These are phyloP conservation scores for Boletus smithii DNA, from an alignment of 1,284 basidiomycete genomes.

Conservation along the genomic window DNA sequence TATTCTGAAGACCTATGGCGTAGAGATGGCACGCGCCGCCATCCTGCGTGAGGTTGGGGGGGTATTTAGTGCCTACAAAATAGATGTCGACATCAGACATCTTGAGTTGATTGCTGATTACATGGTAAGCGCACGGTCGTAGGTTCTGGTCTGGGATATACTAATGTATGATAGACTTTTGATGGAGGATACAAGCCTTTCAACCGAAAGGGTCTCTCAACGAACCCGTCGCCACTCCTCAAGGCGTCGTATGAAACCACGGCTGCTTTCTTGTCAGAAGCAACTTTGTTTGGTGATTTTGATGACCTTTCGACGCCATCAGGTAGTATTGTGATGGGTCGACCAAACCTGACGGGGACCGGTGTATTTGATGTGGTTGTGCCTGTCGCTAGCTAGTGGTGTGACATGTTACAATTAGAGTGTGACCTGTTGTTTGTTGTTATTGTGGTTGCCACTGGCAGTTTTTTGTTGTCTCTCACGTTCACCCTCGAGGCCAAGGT, in stretches of 20 bases:
- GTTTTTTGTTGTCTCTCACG: slow-evolving; percentile 18
- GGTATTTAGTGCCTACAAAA: slow-evolving; percentile 97
- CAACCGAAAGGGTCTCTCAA: slow-evolving; percentile 92
- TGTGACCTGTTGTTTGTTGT: slow-evolving; percentile 25
- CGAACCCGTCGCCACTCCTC: slow-evolving; percentile 88
- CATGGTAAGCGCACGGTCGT: slow-evolving; percentile 63
- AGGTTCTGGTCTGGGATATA: slow-evolving; percentile 3
- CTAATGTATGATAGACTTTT: slow-evolving; percentile 67
- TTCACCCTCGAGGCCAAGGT: slow-evolving; percentile 25
- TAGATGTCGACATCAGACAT: slow-evolving; percentile 93
- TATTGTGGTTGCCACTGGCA: slow-evolving; percentile 21
- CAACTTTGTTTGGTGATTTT: slow-evolving; percentile 91
- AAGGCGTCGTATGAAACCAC: slow-evolving; percentile 99
- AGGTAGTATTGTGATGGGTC: slow-evolving; percentile 88
- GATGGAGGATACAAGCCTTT: slow-evolving; percentile 97
- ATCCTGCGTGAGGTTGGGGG: slow-evolving; percentile 87
- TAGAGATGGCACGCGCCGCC: slow-evolving; percentile 95
- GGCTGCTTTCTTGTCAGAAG: slow-evolving; percentile 92
- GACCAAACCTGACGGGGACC: slow-evolving; percentile 81
- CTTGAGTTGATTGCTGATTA: slow-evolving; percentile 98
- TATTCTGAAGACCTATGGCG: slow-evolving; percentile 89
- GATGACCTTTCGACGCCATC: slow-evolving; percentile 89
- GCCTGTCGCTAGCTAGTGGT: slow-evolving; percentile 36
- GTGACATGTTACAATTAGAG: slow-evolving; percentile 12
- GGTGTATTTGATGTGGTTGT: slow-evolving; percentile 84